Percentiles rank a stretch among this genome's conserved stretches.
Evolutionary conservation across 2,329 filamentous ascomycete genomes (phyloP).

Genomic region (Podosphaera aphanis): DNA sequence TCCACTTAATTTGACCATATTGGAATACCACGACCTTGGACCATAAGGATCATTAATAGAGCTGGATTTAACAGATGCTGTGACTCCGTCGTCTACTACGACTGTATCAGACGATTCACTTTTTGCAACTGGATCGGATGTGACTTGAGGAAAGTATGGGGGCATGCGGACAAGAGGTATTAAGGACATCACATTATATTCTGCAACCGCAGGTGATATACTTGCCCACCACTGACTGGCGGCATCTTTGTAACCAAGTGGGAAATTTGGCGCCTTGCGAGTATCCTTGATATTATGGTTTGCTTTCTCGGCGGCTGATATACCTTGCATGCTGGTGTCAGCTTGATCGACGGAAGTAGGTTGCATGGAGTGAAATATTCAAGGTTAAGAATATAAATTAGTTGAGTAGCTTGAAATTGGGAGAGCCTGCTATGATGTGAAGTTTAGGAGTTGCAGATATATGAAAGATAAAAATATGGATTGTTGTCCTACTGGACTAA

Average conservation of each 20-base stretch:
- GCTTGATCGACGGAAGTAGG: background rate
- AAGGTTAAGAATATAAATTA: background rate
- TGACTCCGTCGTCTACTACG: conserved; percentile 16
- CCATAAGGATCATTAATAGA: conserved; percentile 53
- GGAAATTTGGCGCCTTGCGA: conserved; percentile 35
- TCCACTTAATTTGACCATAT: conserved; percentile 62
- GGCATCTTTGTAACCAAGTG: conserved; percentile 75
- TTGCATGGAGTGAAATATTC: background rate
- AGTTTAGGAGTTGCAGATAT: background rate
- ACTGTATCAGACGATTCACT: conserved; percentile 19
- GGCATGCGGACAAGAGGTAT: conserved; percentile 61
- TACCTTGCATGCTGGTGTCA: conserved; percentile 19
- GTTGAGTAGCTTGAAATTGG: background rate
- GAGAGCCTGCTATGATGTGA: background rate
- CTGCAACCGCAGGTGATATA: conserved; percentile 59
- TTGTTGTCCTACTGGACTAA: background rate
- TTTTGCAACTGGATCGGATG: conserved; percentile 24
- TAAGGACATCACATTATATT: conserved; percentile 68
- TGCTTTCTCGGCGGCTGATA: conserved; percentile 24
- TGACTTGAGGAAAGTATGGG: conserved; percentile 30
- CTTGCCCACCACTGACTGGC: conserved; percentile 87
- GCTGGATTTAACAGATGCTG: conserved; percentile 20
- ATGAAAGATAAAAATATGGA: background rate
- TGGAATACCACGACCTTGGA: conserved; percentile 63
- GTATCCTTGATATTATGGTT: conserved; percentile 15